These are phyloP conservation scores for Aspergillus latus DNA, from an alignment of 2,329 filamentous ascomycete species.

Conservation along the genomic window DNA sequence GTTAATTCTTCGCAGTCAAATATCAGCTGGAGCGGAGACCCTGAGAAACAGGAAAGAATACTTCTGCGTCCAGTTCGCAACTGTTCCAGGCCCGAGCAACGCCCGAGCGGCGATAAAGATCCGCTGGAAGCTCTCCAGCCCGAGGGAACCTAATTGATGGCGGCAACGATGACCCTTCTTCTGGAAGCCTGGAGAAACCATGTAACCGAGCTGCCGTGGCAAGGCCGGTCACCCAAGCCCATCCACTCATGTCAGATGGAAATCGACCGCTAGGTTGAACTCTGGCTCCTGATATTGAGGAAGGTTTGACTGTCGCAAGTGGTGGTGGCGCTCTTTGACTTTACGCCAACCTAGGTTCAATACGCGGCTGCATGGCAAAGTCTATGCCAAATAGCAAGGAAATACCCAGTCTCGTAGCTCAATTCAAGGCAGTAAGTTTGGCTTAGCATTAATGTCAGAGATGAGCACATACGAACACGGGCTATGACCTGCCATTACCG, in stretches of 20 bases:
- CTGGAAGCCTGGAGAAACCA: neutral
- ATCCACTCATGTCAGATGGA: neutral
- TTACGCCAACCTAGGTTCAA: neutral
- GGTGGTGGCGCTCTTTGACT: neutral
- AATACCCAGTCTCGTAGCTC: neutral
- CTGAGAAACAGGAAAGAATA: too few species aligned
- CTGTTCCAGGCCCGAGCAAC: neutral
- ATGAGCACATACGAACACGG: neutral
- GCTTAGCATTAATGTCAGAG: neutral
- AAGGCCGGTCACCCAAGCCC: neutral
- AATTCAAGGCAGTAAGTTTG: neutral
- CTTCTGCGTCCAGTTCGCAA: neutral
- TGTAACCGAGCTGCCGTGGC: neutral
- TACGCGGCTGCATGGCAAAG: neutral
- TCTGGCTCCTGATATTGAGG: too few species aligned
- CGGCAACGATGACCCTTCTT: neutral
- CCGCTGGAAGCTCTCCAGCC: neutral
- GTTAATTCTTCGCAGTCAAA: too few species aligned
- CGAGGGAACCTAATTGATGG: neutral
- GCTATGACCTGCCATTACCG: too few species aligned
- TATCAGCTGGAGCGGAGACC: too few species aligned
- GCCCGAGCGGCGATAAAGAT: neutral
- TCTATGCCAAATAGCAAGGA: neutral
- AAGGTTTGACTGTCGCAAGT: neutral
- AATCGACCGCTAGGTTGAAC: neutral